Base-by-base conservation (phyloP, 1,139 yeast genomes). In the Geotrichum klebahnii region DNA sequence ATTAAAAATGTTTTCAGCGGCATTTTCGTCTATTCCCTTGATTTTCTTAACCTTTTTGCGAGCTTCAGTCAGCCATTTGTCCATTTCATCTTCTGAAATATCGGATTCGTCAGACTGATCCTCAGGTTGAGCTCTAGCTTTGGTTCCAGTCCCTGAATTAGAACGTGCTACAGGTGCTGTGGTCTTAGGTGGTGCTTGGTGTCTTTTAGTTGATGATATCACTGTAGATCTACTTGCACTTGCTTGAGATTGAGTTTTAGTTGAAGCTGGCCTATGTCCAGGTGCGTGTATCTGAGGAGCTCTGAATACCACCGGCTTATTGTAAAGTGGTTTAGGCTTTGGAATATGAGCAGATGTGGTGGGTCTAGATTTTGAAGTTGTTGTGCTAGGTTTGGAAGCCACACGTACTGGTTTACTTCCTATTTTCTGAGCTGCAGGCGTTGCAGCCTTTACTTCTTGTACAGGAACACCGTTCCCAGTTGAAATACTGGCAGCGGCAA, bases 1-100 rank as follows among this genome's bases (percentile, higher is more conserved):
- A 59, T 86, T 85, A 56, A 92, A 74, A 49, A 92, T 92, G 64
- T 88, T 96, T 67, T 79, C 79, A 29, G 94, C 95, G 5, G 92
- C 89, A 39, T 71, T 70, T 53, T 48, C 51, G 44, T 50, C 55
- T 35, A 52, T 50, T 3, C 54, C 54, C 33, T 41, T 48, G 12
- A 52, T 46, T 12, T 46, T 35, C 14, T 28, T 32, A 22, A 52
- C 51, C 22, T 42, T 52, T 5, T 34, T 44, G 8, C 50, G 38
- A 5, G 54, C 54, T n/a, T 48, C 41, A 8, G 31, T 19, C 48
- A 66, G 66, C 64, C 64, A 63, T 28, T 54, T 88, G 96, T 16
- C n/a, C n/a, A n/a, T 59, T 8, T 52, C 57, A 24, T 59, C 48
- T 29, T 48, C 50, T 0, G 53, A 57, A 8, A 51, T 47, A 23